Base-by-base conservation (phyloP, 768 basidiomycete genomes). In the Termitomyces sp. region DNA sequence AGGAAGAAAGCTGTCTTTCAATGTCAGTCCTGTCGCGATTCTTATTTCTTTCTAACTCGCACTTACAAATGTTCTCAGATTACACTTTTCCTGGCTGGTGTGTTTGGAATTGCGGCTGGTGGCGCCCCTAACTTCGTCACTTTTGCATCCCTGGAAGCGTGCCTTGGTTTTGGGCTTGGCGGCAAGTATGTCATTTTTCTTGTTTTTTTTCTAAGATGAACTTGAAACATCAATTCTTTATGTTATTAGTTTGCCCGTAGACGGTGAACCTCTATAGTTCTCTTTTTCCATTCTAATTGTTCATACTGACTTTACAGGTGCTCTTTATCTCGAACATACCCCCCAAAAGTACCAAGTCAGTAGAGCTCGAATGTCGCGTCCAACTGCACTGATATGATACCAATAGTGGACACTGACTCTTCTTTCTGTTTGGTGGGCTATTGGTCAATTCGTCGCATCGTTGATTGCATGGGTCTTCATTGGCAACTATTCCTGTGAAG, bases 401-500 rank as follows among this genome's bases (percentile, higher is more conserved):
- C 40, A 34, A 34, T 70, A 84, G 71, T 82, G 77, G 76, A 78
- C 82, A n/a, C 73, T 85, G 43, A 79, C 82, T 2, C 70, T 83
- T 9, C 76, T 85, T 2, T 82, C 82, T 18, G n/a, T n/a, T n/a
- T n/a, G n/a, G n/a, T n/a, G n/a, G n/a, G n/a, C n/a, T n/a, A n/a
- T n/a, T n/a, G n/a, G 74, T 34, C 71, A 83, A 71, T 73, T 84
- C 9, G 65, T 79, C 18, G 78, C 82, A 9, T 82, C 78, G 18
- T 66, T 79, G 32, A 72, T 85, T 32, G 79, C 81, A 7, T 86
- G 81, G 78, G 80, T 73, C 0, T 80, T 85, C 62, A 82, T 85
- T 34, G 76, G 76, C 26, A 81, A 79, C 59, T 85, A 79, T 63
- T 82, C 83, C 4, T 86, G 84, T 64, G 62, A 69, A 30, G 58